phyloP scores from a whole-genome alignment of 2,329 filamentous ascomycete species.

The Aspergillus calidoustus region DNA sequence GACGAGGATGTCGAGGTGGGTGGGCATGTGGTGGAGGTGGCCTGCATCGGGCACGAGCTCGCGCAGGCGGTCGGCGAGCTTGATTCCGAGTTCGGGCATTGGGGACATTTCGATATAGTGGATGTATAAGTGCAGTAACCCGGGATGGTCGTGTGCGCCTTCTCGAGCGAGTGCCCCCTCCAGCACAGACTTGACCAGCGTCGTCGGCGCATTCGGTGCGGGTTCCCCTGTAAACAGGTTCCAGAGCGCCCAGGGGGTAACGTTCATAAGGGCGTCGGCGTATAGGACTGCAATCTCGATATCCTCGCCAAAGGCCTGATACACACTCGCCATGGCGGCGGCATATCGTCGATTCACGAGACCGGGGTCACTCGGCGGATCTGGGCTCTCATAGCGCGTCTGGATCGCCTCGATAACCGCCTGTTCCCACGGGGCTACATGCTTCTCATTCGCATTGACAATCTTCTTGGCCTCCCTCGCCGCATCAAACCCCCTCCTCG shows the following conservation, averaged over 20 bases:
- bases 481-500: conserved; percentile 55
- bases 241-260: conserved; percentile 69
- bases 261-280: conserved; percentile 68
- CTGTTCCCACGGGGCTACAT: conserved; percentile 56
- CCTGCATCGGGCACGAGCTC: conserved; percentile 70
- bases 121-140: conserved; percentile 75
- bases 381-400: conserved; percentile 60
- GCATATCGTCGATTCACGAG: conserved; percentile 65
- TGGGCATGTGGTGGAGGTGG: conserved; percentile 77
- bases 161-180: conserved; percentile 61
- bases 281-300: conserved; percentile 67
- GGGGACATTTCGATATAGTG: conserved; percentile 79
- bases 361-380: conserved; percentile 47
- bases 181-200: conserved; percentile 63
- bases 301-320: conserved; percentile 58
- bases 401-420: conserved; percentile 68
- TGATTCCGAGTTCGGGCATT: conserved; percentile 65
- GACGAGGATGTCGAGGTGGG: conserved; percentile 73
- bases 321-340: conserved; percentile 62
- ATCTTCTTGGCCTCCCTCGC: conserved; percentile 48
- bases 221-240: conserved; percentile 63
- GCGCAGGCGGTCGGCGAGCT: conserved; percentile 66
- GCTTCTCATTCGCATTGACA: conserved; percentile 27
- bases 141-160: conserved; percentile 65
- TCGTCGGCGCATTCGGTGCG: conserved; percentile 57